Evolutionary conservation across 495 filamentous ascomycete genomes (phyloP).

Genomic region (Neurospora tetraspora): DNA sequence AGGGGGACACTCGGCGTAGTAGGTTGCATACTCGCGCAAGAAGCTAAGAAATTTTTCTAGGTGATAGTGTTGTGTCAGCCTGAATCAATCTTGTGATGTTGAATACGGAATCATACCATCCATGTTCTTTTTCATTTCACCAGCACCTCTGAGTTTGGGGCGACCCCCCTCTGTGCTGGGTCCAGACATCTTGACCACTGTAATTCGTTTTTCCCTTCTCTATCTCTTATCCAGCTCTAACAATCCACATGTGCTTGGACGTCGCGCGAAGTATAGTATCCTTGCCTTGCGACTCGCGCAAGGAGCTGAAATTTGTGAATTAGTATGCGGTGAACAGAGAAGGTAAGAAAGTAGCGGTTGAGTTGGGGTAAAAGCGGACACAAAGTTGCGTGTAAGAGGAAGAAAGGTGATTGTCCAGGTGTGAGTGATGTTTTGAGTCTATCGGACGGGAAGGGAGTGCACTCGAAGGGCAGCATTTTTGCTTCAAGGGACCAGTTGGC

Average conservation of each 20-base stretch:
- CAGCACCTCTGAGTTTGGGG: neutral
- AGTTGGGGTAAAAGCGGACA: neutral
- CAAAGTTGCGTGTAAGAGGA: neutral
- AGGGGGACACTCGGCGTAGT: slow-evolving; percentile 5
- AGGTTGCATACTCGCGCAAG: slow-evolving; percentile 5
- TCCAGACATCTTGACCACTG: neutral
- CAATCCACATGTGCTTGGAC: neutral
- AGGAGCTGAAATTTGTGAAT: neutral
- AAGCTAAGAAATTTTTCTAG: slow-evolving; percentile 2
- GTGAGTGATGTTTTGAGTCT: neutral
- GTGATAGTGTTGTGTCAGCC: neutral
- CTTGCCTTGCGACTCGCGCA: neutral
- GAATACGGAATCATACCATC: neutral
- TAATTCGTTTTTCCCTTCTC: neutral
- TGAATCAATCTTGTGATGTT: neutral
- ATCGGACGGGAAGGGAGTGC: neutral
- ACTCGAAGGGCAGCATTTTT: neutral
- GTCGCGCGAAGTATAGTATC: neutral
- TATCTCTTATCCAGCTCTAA: neutral
- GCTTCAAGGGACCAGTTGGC: neutral
- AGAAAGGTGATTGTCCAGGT: neutral
- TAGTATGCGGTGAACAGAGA: neutral
- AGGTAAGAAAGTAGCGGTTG: neutral
- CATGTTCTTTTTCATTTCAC: neutral
- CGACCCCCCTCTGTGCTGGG: neutral